Conservation (phyloP, 176 grass and related monocot species). For the Puya raimondii region DNA sequence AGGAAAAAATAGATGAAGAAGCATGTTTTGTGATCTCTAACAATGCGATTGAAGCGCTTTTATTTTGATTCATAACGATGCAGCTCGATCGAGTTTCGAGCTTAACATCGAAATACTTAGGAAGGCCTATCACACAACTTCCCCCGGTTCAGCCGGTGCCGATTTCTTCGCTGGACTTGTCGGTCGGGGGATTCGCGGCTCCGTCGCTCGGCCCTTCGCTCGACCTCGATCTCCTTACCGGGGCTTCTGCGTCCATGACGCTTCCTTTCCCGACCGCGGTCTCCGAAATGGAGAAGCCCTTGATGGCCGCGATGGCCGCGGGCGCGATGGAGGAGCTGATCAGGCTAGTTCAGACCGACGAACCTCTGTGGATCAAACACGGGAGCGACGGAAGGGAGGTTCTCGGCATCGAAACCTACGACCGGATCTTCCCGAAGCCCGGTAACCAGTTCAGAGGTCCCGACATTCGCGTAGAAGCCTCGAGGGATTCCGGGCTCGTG, state of each 20-base stretch:
- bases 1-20: no score
- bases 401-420: conserved; percentile 56
- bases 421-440: conserved; percentile 48
- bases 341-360: conserved; percentile 66
- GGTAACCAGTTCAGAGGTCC: not conserved
- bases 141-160: conserved; percentile 39
- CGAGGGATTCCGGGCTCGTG: conserved; percentile 57
- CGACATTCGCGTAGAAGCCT: conserved; percentile 61
- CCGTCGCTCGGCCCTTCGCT: conserved; percentile 35
- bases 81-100: conserved; percentile 75
- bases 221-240: conserved; percentile 66
- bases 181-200: conserved; percentile 30
- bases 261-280: conserved; percentile 45
- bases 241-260: conserved; percentile 18
- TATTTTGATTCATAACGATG: not conserved
- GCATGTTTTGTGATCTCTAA: no score
- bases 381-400: conserved; percentile 26
- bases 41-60: no score
- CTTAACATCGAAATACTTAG: conserved; percentile 76
- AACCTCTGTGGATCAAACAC: conserved; percentile 59
- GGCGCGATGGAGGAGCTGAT: conserved; percentile 72
- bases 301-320: conserved; percentile 54
- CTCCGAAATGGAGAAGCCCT: conserved; percentile 42
- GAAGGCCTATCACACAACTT: conserved; percentile 76
- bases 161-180: conserved; percentile 62